A percentile compares a stretch with the other conserved stretches of the same genome.
Evolutionary conservation across 2,329 filamentous ascomycete genomes (phyloP).

Genomic region (Colletotrichum sp.): DNA sequence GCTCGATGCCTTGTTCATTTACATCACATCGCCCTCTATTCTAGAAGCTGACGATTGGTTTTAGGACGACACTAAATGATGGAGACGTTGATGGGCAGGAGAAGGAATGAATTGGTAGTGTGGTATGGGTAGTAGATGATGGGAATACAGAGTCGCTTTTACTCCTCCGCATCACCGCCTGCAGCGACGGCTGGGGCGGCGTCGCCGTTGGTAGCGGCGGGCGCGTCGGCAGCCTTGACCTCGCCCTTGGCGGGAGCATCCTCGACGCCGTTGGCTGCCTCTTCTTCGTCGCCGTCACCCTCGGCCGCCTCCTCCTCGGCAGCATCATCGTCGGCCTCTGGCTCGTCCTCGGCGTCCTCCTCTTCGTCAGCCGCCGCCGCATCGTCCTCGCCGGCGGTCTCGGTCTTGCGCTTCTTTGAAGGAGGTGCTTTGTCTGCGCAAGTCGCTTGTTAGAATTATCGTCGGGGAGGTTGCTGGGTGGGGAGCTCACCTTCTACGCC

Average conservation of each 20-base stretch:
- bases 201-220: constrained; percentile 30
- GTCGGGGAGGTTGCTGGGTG: background rate
- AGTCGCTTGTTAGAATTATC: background rate
- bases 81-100: background rate
- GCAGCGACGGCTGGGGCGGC: constrained; percentile 26
- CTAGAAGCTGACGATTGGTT: background rate
- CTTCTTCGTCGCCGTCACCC: constrained; percentile 28
- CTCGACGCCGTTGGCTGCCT: constrained; percentile 24
- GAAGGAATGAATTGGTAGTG: background rate
- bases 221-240: constrained; percentile 29
- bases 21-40: constrained; percentile 9
- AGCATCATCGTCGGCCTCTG: constrained; percentile 34
- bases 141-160: background rate
- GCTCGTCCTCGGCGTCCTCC: constrained; percentile 32
- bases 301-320: constrained; percentile 28
- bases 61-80: background rate
- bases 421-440: constrained; percentile 45
- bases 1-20: background rate
- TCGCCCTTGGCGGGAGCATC: constrained; percentile 29
- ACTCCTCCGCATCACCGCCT: constrained; percentile 23
- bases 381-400: constrained; percentile 32
- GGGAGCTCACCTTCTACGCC: constrained; percentile 4
- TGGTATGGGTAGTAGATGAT: background rate
- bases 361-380: constrained; percentile 37
- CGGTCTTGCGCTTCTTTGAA: constrained; percentile 58